Conservation (phyloP, 345 rosid species). For the Eucalyptus cloeziana region DNA sequence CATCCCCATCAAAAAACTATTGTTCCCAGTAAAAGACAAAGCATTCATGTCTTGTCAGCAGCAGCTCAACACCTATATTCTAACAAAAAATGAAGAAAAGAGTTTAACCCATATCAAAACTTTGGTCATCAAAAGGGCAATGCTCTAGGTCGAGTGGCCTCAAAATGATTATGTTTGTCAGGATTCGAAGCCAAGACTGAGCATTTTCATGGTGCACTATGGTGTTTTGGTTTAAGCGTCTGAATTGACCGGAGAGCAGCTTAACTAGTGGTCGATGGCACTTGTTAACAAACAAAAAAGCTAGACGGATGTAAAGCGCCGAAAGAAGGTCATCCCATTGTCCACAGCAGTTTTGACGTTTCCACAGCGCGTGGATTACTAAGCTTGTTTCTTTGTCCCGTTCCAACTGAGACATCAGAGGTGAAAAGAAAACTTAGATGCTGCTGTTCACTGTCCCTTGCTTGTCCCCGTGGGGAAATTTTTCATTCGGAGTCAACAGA, state of each 20-base stretch:
- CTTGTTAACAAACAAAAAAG: not conserved
- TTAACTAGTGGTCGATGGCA: not conserved
- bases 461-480: not conserved
- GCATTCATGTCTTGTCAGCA: not conserved
- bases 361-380: not conserved
- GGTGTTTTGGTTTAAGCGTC: not conserved
- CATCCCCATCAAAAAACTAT: not conserved
- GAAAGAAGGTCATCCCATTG: not conserved
- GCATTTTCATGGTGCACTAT: not conserved
- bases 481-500: not conserved
- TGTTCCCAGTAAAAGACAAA: not conserved
- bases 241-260: not conserved
- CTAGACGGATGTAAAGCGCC: not conserved
- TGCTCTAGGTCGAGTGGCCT: not conserved
- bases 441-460: not conserved
- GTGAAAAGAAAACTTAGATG: not conserved
- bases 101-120: not conserved
- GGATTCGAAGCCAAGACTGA: not conserved
- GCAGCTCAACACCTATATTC: not conserved
- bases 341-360: not conserved
- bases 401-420: not conserved
- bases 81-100: not conserved
- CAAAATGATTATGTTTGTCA: not conserved
- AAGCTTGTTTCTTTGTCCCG: not conserved
- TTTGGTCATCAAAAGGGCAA: not conserved